Base-by-base conservation (phyloP, 2,329 filamentous ascomycete species). In the Cladosporium sp. region DNA sequence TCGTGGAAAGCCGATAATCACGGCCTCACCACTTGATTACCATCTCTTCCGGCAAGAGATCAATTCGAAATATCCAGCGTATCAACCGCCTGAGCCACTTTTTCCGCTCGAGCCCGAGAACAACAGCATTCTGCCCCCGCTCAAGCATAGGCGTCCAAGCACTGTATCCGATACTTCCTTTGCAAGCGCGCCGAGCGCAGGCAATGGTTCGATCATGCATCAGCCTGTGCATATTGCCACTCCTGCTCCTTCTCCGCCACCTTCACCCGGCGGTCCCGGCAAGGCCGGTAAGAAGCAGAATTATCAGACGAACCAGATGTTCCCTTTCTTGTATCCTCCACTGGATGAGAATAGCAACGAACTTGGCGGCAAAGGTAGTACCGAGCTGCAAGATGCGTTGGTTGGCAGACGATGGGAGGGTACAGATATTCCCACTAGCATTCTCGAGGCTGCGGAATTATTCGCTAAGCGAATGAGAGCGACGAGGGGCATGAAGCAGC, bases 161-260 rank as follows among this genome's bases (percentile, higher is more conserved):
- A 55, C 57, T 15, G 43, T 54, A 5, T 50, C 50, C 9, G 61
- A 74, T 62, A 53, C 67, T 61, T 50, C 66, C 58, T 52, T 69
- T 35, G 71, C 75, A 20, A 74, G 76, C 1, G 71, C 77, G 2
- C 72, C 77, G 7, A 71, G 67, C n/a, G 65, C 70, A 11, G 69
- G 70, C 43, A 71, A 67, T 15, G 68, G 69, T 9, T 96, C 91
- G 0, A 97, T 98, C 61, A 78, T 98, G 20, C 84, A 97, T 65
- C 92, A 97, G 62, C 89, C 93, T 5, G 92, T 98, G 5, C 93
- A 98, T 67, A 98, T 98, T 59, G 93, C 93, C n/a, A 98, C 93
- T 1, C 93, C 93, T 0, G 92, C 91, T 0, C 93, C 93, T 1
- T 98, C 93, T 0, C 93, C 93, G 19, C 93, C 93, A 0, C 93